phyloP scores from a whole-genome alignment of 768 basidiomycete species.

The Pholiota conissans region DNA sequence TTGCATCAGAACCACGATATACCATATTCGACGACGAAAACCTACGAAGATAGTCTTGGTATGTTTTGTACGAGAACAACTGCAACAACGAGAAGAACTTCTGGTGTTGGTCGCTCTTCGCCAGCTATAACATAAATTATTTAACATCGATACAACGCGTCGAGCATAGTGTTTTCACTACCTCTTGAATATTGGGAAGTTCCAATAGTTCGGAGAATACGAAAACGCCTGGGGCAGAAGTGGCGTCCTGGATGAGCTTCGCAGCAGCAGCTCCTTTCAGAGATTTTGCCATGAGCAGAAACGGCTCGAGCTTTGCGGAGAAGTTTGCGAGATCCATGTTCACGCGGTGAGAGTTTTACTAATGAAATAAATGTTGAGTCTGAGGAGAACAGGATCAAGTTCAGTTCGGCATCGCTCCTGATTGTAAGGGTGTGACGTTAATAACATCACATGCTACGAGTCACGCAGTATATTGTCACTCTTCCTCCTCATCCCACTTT shows the following conservation, averaged over 20 bases:
- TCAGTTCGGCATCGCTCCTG: no score
- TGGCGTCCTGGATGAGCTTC: slow-evolving; percentile 84
- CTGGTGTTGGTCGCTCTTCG: slow-evolving; percentile 59
- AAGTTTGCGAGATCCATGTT: slow-evolving; percentile 67
- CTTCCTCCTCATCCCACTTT: no score
- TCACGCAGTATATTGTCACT: no score
- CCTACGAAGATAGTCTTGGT: slow-evolving; percentile 78
- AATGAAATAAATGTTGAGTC: not conserved
- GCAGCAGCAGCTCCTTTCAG: slow-evolving; percentile 92
- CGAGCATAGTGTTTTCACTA: slow-evolving; percentile 26
- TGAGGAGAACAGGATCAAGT: no score
- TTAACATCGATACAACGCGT: not conserved
- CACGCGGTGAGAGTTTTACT: not conserved
- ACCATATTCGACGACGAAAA: slow-evolving; percentile 7
- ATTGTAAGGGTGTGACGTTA: no score
- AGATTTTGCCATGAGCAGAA: slow-evolving; percentile 88
- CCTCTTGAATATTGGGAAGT: slow-evolving; percentile 82
- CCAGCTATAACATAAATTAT: slow-evolving; percentile 49
- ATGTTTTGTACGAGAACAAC: slow-evolving; percentile 90
- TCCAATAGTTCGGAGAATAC: slow-evolving; percentile 90
- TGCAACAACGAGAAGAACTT: slow-evolving; percentile 68
- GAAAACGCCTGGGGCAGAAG: slow-evolving; percentile 86
- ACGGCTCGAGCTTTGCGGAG: slow-evolving; percentile 80
- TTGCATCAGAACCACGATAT: slow-evolving; percentile 16
- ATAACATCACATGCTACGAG: no score